Conservation (phyloP, 129 eudicot genomes). For the Lactuca saligna region DNA sequence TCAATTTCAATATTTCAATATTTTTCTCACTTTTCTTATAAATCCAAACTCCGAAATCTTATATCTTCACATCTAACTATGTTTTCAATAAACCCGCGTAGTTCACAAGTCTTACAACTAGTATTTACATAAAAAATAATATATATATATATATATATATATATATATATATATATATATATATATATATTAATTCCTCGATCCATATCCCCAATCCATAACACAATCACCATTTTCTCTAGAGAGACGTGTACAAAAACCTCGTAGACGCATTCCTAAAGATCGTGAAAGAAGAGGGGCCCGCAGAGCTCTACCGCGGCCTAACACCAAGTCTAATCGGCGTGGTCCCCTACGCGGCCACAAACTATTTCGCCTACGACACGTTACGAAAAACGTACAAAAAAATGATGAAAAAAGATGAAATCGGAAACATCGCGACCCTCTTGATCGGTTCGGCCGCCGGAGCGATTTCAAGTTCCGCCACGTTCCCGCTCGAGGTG, state of each 20-base stretch:
- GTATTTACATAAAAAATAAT: too few species aligned
- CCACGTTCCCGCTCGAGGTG: constrained; percentile 89
- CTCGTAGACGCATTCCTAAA: constrained; percentile 72
- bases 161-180: too few species aligned
- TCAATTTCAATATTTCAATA: too few species aligned
- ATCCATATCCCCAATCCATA: too few species aligned
- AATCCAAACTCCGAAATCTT: too few species aligned
- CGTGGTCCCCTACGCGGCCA: constrained; percentile 83
- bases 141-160: too few species aligned
- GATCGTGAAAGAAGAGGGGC: constrained; percentile 75
- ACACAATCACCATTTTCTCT: too few species aligned
- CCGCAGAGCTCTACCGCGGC: constrained; percentile 82
- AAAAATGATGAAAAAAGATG: constrained; percentile 50
- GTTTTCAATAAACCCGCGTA: too few species aligned
- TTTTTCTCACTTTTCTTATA: too few species aligned
- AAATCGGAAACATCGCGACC: constrained; percentile 73
- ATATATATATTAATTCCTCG: too few species aligned
- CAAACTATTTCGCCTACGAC: constrained; percentile 83
- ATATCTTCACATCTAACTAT: too few species aligned
- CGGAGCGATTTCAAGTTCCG: constrained; percentile 80
- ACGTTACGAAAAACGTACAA: constrained; percentile 70
- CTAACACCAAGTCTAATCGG: constrained; percentile 85
- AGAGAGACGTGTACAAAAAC: constrained; percentile 79
- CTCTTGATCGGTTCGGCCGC: constrained; percentile 83
- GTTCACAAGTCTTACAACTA: too few species aligned